Conservation (phyloP, 768 basidiomycete species). For the Bullera alba region DNA sequence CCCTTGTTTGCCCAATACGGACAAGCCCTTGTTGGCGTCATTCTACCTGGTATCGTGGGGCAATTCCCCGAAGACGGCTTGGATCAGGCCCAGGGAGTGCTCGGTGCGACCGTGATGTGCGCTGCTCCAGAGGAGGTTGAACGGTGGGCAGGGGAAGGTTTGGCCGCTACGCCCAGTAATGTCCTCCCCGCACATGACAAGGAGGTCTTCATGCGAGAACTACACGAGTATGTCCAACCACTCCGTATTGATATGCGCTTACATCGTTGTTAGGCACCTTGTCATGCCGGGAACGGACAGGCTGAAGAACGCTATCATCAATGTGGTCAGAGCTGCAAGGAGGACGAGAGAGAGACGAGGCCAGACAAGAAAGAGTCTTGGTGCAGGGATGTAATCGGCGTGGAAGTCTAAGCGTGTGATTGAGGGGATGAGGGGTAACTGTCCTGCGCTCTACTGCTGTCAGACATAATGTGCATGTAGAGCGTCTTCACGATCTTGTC, state of each 20-base stretch:
- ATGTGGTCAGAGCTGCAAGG: slow-evolving; percentile 30
- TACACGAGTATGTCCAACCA: slow-evolving; percentile 59
- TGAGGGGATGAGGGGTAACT: too few species aligned
- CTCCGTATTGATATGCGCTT: too few species aligned
- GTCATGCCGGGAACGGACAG: slow-evolving; percentile 5
- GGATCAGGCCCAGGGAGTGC: slow-evolving; percentile 65
- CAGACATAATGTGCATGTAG: too few species aligned
- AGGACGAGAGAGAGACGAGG: slow-evolving; percentile 33
- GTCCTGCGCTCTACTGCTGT: too few species aligned
- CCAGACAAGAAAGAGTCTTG: slow-evolving; percentile 32
- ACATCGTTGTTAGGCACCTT: slow-evolving; percentile 14
- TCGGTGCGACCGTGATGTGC: slow-evolving; percentile 54
- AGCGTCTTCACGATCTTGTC: too few species aligned
- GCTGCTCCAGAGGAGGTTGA: slow-evolving; percentile 58
- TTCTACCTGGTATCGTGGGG: slow-evolving; percentile 71
- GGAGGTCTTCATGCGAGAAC: slow-evolving; percentile 63
- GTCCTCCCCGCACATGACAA: slow-evolving; percentile 61
- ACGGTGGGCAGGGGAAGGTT: slow-evolving; percentile 63
- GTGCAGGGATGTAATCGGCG: too few species aligned
- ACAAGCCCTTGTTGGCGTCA: slow-evolving; percentile 59
- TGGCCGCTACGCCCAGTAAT: slow-evolving; percentile 63
- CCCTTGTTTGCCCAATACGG: slow-evolving; percentile 52
- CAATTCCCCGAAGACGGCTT: slow-evolving; percentile 83
- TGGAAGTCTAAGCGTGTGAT: too few species aligned
- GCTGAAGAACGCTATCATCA: slow-evolving; percentile 26